These are phyloP conservation scores for Cornus suecica DNA, from an alignment of 148 eudicot species.

Conservation along the genomic window DNA sequence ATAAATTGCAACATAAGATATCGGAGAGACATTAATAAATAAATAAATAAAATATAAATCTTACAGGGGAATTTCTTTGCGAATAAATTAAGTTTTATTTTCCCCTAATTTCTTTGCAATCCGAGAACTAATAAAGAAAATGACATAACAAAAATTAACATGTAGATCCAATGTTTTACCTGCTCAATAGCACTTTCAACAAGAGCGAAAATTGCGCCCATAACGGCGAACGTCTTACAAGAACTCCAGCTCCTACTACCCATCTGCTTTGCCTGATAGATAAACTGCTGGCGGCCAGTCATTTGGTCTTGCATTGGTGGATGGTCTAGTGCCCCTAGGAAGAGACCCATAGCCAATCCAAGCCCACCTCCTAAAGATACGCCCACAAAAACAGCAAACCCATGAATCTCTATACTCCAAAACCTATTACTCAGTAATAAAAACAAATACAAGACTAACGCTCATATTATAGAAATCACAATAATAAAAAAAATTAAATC, in stretches of 20 bases:
- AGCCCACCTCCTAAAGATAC: conserved; percentile 78
- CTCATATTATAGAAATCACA: too few relatives aligned
- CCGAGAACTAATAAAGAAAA: background rate
- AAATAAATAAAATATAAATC: too few relatives aligned
- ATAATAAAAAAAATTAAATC: too few relatives aligned
- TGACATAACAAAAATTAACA: background rate
- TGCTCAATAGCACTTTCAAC: conserved; percentile 85
- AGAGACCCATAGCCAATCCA: conserved; percentile 80
- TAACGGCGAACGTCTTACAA: conserved; percentile 85
- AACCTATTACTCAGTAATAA: background rate
- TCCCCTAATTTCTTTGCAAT: background rate
- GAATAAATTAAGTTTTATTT: too few relatives aligned
- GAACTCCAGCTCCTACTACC: conserved; percentile 87
- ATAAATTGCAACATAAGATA: background rate
- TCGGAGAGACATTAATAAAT: background rate
- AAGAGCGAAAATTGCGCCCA: conserved; percentile 83
- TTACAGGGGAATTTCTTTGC: too few relatives aligned
- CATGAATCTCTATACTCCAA: background rate
- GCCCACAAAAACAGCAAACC: background rate
- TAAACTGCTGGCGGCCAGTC: conserved; percentile 69
- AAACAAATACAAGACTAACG: background rate
- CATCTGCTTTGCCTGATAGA: conserved; percentile 80
- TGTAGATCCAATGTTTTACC: conserved; percentile 34
- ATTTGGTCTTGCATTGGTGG: conserved; percentile 70
- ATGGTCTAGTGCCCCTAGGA: conserved; percentile 81